Evolutionary conservation across 2,329 filamentous ascomycete species (phyloP).

Genomic region (Scleromitrula shiraiana): DNA sequence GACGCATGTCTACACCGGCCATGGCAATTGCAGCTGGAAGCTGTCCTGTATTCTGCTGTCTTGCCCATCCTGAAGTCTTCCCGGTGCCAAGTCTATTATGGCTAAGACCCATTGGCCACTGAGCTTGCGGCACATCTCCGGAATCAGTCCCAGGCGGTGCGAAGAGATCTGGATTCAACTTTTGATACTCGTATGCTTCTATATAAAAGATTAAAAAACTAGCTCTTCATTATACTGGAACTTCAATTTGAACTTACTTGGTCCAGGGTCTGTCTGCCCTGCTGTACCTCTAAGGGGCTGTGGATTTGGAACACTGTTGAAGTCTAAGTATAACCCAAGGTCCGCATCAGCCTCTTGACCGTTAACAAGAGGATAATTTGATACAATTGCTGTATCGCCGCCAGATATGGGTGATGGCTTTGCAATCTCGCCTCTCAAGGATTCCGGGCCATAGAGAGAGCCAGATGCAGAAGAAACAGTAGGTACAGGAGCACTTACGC

Average conservation of each 20-base stretch:
- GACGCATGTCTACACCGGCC: slow-evolving; percentile 52
- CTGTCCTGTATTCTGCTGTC: slow-evolving; percentile 46
- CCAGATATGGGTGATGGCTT: slow-evolving; percentile 32
- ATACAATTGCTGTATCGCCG: slow-evolving; percentile 34
- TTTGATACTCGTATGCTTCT: slow-evolving; percentile 41
- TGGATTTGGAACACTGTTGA: slow-evolving; percentile 42
- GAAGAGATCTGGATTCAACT: slow-evolving; percentile 45
- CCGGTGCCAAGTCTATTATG: slow-evolving; percentile 36
- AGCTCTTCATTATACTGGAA: not conserved
- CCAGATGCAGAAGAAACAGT: slow-evolving; percentile 33
- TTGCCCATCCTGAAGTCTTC: slow-evolving; percentile 42
- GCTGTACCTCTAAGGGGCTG: slow-evolving; percentile 45
- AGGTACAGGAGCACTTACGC: slow-evolving; percentile 33
- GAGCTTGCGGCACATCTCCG: slow-evolving; percentile 38
- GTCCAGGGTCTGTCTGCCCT: slow-evolving; percentile 44
- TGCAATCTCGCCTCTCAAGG: slow-evolving; percentile 36
- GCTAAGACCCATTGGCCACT: slow-evolving; percentile 48
- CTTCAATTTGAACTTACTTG: slow-evolving; percentile 21
- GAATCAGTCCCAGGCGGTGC: slow-evolving; percentile 47
- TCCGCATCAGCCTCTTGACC: slow-evolving; percentile 44
- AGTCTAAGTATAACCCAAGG: slow-evolving; percentile 45
- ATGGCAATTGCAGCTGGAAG: slow-evolving; percentile 41
- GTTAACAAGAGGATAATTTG: slow-evolving; percentile 35
- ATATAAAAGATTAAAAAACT: not conserved
- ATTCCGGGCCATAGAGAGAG: slow-evolving; percentile 34